Base-by-base conservation (phyloP, 1,139 yeast genomes). In the Yamadazyma aaseri region DNA sequence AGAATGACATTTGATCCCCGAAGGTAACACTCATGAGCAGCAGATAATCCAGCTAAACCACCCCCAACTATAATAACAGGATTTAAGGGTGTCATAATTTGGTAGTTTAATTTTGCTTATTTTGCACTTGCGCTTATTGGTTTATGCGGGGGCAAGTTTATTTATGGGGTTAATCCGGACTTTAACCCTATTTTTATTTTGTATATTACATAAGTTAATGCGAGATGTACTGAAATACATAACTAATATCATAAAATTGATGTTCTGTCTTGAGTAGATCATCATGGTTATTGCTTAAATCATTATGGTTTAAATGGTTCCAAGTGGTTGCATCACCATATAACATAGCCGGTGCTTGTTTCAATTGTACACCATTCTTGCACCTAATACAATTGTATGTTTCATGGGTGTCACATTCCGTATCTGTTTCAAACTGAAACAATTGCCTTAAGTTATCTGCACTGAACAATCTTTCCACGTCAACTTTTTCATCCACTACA, bases 251-350 rank as follows among this genome's bases (percentile, higher is more conserved):
- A 29, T 78, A 71, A 46, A 75, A 76, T 16, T 74, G 70, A 15
- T 73, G 64, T 55, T 92, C 99, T 51, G 83, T 87, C 40, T 79
- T 74, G 38, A 92, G 63, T 34, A 92, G 64, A 38, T 77, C 71
- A 54, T 92, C 98, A 50, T 89, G 86, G 27, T 90, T 86, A 24
- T 63, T 60, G 15, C 59, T 63, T 50, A 92, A 65, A 2, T 76
- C 77, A 3, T 63, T 71, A 42, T 75, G 86, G 38, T 81, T 74
- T 41, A 86, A 71, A 60, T 92, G 99, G 55, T 92, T 90, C 99
- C 99, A 92, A 0, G 97, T 82, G 0, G 97, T 92, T 0, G 97
- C 86, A 60, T 94, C 99, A 45, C 99, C 99, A 53, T 94, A 94
- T 26, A 92, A 67, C 96, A 92, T 89, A 1, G 96, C 96, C 0